Evolutionary conservation across 1,284 basidiomycete species (phyloP).

Genomic region (Mycosarcoma maydis): DNA sequence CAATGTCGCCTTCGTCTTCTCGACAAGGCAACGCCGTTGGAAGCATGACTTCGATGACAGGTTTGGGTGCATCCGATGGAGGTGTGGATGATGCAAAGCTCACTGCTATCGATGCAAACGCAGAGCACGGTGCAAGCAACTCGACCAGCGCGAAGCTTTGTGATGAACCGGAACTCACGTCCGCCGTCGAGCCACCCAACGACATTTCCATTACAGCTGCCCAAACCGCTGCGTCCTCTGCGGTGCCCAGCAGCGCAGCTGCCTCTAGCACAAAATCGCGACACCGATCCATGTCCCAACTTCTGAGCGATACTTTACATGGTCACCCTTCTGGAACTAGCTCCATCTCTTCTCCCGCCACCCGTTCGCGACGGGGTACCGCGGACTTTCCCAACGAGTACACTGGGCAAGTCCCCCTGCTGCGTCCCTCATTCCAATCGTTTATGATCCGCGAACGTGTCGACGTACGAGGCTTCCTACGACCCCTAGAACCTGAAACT

Average conservation of each 20-base stretch:
- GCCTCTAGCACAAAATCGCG: background rate
- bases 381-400: slow-evolving; percentile 52
- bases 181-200: slow-evolving; percentile 7
- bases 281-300: slow-evolving; percentile 31
- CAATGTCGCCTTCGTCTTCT: slow-evolving; percentile 6
- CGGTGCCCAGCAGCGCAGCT: too few species aligned
- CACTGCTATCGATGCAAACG: background rate
- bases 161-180: slow-evolving; percentile 19
- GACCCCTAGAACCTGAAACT: slow-evolving; percentile 78
- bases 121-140: background rate
- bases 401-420: slow-evolving; percentile 60
- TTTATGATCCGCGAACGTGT: slow-evolving; percentile 88
- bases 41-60: slow-evolving; percentile 6
- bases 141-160: background rate
- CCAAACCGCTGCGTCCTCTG: background rate
- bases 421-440: slow-evolving; percentile 53
- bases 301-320: slow-evolving; percentile 22
- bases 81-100: background rate
- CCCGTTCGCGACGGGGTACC: slow-evolving; percentile 12
- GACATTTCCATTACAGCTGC: background rate
- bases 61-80: background rate
- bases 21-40: background rate
- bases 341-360: background rate
- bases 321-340: slow-evolving; percentile 12
- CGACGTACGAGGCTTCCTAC: slow-evolving; percentile 78